Evolutionary conservation across 345 rosid genomes (phyloP), one percentile per base, ranked within the genome.

Genomic region (Lenwebbia sp.): DNA sequence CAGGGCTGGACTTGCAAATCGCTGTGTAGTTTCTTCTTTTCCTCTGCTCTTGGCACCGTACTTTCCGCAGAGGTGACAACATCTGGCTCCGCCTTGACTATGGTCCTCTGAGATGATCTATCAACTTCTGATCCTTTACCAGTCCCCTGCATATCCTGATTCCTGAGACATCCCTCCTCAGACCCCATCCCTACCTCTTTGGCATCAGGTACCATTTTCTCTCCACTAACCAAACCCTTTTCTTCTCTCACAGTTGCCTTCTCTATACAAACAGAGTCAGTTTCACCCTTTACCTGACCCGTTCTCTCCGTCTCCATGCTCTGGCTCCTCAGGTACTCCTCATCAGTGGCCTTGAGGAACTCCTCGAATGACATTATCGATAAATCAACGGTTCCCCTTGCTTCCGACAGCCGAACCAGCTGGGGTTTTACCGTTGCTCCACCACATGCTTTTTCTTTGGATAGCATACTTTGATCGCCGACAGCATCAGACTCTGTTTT

Each of bases 331-430:
- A 44, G 85, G 82, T 52, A 82, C 81, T 86, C 87, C 65, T 82
- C 88, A 40, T 86, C 74, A 10, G 85, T 82, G 10, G 49, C 86
- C 74, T 86, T 12, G 84, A 84, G 83, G 84, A 86, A 85, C 76
- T 89, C 90, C 51, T 87, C 86, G 60, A 87, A 88, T 40, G 89
- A 82, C 86, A 57, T 88, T 51, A 30, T 83, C 53, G 87, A 37
- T 2, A 33, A 40, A 70, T 70, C 44, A 70, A 40, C 13, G 1
- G 47, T 13, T 33, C 47, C 76, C 76, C 33, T 2, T 13, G 10
- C 13, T 65, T 0, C 19, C 44, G 76, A 33, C 23, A 6, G 76
- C 76, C 76, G 76, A 33, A 65, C 44, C 76, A 37, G 12, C 76
- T 0, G 44, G 76, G 76, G 41, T 0, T 37, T 22, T 33, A 30